A percentile compares a stretch with the other conserved stretches of the same genome.
phyloP scores from a whole-genome alignment of 1,284 basidiomycete species.

The Cutaneotrichosporon curvatum region DNA sequence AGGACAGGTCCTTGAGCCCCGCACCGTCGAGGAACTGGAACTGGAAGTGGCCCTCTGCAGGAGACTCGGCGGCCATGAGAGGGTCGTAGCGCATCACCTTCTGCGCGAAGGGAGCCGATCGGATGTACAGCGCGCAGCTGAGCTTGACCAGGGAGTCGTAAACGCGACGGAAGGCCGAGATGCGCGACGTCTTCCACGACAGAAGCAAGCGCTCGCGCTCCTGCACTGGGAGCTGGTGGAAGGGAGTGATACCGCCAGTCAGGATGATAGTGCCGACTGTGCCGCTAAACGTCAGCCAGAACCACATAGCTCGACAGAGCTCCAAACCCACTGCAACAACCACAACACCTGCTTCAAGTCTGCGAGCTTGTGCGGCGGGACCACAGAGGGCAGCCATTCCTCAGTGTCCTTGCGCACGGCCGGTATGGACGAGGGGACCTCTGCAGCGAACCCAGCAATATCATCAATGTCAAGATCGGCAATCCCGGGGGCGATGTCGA shows the following conservation, averaged over 20 bases:
- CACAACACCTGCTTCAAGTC: slow-evolving; percentile 20
- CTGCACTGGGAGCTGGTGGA: slow-evolving; percentile 8
- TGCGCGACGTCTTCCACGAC: slow-evolving; percentile 7
- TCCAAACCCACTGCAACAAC: slow-evolving; percentile 17
- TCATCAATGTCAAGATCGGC: slow-evolving; percentile 7
- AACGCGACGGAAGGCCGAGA: slow-evolving; percentile 8
- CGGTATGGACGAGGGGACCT: slow-evolving; percentile 7
- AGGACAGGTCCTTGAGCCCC: background rate
- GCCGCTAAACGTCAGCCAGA: too few relatives aligned
- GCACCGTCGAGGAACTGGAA: slow-evolving; percentile 1
- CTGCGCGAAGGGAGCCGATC: slow-evolving; percentile 6
- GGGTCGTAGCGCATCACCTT: slow-evolving; percentile 10
- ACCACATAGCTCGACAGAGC: too few relatives aligned
- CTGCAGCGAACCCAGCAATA: slow-evolving; percentile 11
- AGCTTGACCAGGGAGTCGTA: slow-evolving; percentile 14
- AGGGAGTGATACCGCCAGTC: slow-evolving; percentile 6
- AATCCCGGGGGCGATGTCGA: slow-evolving; percentile 7
- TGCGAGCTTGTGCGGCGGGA: slow-evolving; percentile 11
- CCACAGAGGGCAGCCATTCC: slow-evolving; percentile 4
- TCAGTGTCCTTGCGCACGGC: slow-evolving; percentile 3
- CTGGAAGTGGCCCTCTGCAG: background rate
- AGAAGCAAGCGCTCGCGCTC: slow-evolving; percentile 13
- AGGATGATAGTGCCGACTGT: slow-evolving; percentile 9
- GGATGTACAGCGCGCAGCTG: slow-evolving; percentile 8
- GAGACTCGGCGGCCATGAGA: background rate